These are phyloP conservation scores for Leptoxyphium fumago DNA, from an alignment of 2,329 filamentous ascomycete species.

Conservation along the genomic window DNA sequence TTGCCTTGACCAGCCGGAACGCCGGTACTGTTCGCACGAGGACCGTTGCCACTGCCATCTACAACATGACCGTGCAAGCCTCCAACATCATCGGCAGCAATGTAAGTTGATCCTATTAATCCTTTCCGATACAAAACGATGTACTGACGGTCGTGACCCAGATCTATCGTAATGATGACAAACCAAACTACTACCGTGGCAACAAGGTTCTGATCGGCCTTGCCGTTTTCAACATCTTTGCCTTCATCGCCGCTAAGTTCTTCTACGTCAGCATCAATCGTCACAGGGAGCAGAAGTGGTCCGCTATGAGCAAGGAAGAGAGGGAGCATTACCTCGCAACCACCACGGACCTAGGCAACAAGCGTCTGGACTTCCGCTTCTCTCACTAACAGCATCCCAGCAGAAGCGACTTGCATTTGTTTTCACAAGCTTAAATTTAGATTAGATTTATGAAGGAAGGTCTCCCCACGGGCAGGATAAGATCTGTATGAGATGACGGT, in stretches of 20 bases:
- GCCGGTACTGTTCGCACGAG: conserved; percentile 46
- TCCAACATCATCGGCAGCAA: conserved; percentile 24
- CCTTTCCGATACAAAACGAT: neutral
- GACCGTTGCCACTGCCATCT: conserved; percentile 48
- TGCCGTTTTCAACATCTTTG: conserved; percentile 32
- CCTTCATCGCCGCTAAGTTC: conserved; percentile 37
- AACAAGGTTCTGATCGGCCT: conserved; percentile 40
- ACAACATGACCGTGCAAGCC: conserved; percentile 37
- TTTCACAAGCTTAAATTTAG: neutral
- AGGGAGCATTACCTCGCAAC: conserved; percentile 33
- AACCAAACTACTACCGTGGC: conserved; percentile 39
- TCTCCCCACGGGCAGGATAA: too few species aligned
- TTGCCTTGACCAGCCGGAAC: conserved; percentile 48
- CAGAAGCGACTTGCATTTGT: neutral
- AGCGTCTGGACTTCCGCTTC: conserved; percentile 27
- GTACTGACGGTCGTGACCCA: conserved; percentile 1
- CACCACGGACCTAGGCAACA: conserved; percentile 25
- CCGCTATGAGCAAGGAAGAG: conserved; percentile 34
- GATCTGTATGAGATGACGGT: too few species aligned
- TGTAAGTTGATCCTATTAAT: conserved; percentile 1
- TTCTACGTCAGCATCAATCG: conserved; percentile 40
- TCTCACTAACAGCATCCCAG: conserved; percentile 6
- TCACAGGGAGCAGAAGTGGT: conserved; percentile 32
- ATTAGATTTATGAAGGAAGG: neutral
- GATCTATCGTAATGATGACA: conserved; percentile 43